A percentile compares a stretch with the other conserved stretches of the same genome.
phyloP scores from a whole-genome alignment of 441 rosid species.

The Erodium trifolium region DNA sequence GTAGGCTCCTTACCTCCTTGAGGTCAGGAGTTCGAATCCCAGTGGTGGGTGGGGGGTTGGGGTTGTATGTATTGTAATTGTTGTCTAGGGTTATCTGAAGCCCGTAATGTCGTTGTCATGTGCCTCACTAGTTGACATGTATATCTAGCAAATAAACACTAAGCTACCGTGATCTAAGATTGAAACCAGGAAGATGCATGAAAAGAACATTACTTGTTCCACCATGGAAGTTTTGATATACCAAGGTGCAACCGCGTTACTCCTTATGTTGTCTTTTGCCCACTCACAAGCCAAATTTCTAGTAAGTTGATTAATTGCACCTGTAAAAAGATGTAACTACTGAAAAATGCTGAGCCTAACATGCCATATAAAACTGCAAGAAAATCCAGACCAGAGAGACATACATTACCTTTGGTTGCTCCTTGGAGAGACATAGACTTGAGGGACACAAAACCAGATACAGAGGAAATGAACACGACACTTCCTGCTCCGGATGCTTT shows the following conservation, averaged over 20 bases:
- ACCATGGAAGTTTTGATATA: slow-evolving; percentile 60
- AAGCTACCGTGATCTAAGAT: not conserved
- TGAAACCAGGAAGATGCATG: not conserved
- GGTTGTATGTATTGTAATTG: too few relatives aligned
- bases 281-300: slow-evolving; percentile 55
- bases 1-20: too few relatives aligned
- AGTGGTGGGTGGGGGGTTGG: too few relatives aligned
- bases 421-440: slow-evolving; percentile 59
- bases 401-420: slow-evolving; percentile 56
- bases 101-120: too few relatives aligned
- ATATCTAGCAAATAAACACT: too few relatives aligned
- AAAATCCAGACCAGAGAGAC: slow-evolving; percentile 6
- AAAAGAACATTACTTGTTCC: slow-evolving; percentile 37
- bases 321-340: slow-evolving; percentile 17
- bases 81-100: too few relatives aligned
- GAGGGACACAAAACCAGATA: slow-evolving; percentile 58
- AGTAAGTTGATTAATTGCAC: slow-evolving; percentile 59
- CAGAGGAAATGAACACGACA: slow-evolving; percentile 60
- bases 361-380: slow-evolving; percentile 7
- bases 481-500: slow-evolving; percentile 44
- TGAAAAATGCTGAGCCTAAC: not conserved
- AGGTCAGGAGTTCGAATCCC: too few relatives aligned
- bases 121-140: too few relatives aligned
- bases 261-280: slow-evolving; percentile 55
- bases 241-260: slow-evolving; percentile 67